A percentile compares a stretch with the other conserved stretches of the same genome.
phyloP scores from a whole-genome alignment of 164 flowering plant genomes.

The Macadamia tetraphylla region DNA sequence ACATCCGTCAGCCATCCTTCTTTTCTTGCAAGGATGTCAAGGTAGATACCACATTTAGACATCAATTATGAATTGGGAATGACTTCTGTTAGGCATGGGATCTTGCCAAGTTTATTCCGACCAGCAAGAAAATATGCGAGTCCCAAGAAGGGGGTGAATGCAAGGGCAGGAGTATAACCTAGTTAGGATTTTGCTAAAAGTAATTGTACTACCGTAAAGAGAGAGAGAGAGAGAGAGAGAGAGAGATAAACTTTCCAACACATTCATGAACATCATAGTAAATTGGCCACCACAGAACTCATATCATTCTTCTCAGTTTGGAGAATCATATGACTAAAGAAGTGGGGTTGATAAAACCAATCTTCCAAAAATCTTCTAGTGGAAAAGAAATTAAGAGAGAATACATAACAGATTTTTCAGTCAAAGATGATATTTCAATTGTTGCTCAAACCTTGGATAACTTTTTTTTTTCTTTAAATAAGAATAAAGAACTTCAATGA shows the following conservation, averaged over 20 bases:
- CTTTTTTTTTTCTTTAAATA: constrained; percentile 15
- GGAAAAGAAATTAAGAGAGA: constrained; percentile 1
- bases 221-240: constrained; percentile 10
- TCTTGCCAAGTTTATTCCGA: too few species aligned
- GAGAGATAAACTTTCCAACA: constrained; percentile 80
- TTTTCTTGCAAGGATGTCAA: too few species aligned
- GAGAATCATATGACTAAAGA: background rate
- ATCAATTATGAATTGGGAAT: too few species aligned
- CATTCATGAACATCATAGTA: constrained; percentile 78
- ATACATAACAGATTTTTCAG: constrained; percentile 56
- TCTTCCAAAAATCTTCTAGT: background rate
- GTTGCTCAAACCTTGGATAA: constrained; percentile 53
- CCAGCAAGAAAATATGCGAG: too few species aligned
- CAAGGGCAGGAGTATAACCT: too few species aligned
- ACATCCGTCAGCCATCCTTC: too few species aligned
- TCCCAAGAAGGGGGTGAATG: too few species aligned
- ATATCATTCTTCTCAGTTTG: constrained; percentile 52
- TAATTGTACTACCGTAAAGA: constrained; percentile 33
- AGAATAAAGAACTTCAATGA: too few species aligned
- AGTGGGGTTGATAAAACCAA: background rate
- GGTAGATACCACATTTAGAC: too few species aligned
- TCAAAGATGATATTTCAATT: constrained; percentile 66
- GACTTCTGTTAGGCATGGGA: too few species aligned
- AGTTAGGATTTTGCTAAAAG: constrained; percentile 5
- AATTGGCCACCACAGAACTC: constrained; percentile 83